These are phyloP conservation scores for Colletotrichum incanum DNA, from an alignment of 2,329 filamentous ascomycete species.

Conservation along the genomic window DNA sequence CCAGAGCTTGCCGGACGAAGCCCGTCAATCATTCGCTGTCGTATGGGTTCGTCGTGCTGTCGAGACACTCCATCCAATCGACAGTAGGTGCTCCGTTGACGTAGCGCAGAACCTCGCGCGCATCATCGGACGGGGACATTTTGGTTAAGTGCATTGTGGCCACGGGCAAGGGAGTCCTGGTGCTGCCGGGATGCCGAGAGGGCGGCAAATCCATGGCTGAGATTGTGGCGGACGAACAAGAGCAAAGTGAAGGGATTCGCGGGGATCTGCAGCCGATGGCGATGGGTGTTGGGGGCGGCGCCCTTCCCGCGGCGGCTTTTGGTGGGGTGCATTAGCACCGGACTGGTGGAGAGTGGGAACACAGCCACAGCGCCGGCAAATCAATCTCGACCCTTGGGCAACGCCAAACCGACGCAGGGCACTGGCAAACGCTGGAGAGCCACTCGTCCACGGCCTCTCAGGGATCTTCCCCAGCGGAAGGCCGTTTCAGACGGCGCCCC, in stretches of 20 bases:
- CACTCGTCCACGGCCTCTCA: slow-evolving; percentile 21
- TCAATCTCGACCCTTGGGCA: neutral
- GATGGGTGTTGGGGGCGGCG: slow-evolving; percentile 6
- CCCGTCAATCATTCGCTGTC: neutral
- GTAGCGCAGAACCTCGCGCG: neutral
- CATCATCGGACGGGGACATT: neutral
- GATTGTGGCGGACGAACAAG: neutral
- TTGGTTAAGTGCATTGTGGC: slow-evolving; percentile 1
- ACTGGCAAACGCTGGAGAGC: slow-evolving; percentile 11
- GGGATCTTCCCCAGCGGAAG: slow-evolving; percentile 35
- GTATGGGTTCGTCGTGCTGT: neutral
- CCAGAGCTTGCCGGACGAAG: neutral
- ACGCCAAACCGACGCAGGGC: neutral
- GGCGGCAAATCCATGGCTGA: neutral
- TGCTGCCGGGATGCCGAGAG: neutral
- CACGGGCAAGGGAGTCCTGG: neutral
- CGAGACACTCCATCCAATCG: neutral
- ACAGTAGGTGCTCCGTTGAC: neutral
- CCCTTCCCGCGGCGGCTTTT: slow-evolving; percentile 6
- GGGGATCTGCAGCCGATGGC: neutral
- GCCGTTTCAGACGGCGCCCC: slow-evolving; percentile 37
- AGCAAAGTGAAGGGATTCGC: slow-evolving; percentile 10
- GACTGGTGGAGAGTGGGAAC: slow-evolving; percentile 14
- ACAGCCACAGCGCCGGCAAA: slow-evolving; percentile 32
- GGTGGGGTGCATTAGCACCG: slow-evolving; percentile 1